Evolutionary conservation across 2,329 filamentous ascomycete species (phyloP), one percentile per base, ranked within the genome.

Genomic region (Penicillium brevicompactum): DNA sequence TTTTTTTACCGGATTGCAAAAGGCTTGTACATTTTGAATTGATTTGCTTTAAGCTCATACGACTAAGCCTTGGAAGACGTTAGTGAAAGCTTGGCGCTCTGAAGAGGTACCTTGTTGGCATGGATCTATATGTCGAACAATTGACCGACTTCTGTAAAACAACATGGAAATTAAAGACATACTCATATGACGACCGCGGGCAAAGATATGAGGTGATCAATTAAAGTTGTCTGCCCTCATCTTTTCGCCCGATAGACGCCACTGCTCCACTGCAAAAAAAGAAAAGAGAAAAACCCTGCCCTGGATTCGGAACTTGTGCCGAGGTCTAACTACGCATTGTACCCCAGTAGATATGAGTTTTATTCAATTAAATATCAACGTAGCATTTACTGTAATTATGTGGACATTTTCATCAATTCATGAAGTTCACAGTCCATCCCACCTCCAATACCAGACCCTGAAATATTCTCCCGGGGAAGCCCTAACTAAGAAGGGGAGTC

Each of bases 11-110:
- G 60, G 52, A 61, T 18, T 56, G 46, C 46, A 55, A 65, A 63
- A 60, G 51, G 58, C 43, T 55, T 63, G 63, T 65, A 65, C 42
- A 64, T 56, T 48, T 54, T 42, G 11, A 30, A 34, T 46, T 47
- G 46, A 37, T 24, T 11, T 51, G 41, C 31, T 52, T 38, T 51
- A 31, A 10, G 13, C 21, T 41, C 32, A 8, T 8, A 41, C 8
- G n/a, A n/a, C 38, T 41, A 46, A 22, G 24, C 24, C 24, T 27
- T 27, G 24, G 24, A 27, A 37, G 16, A 31, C 10, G n/a, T 9
- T 41, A 41, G 38, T 41, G n/a, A 31, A 45, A 45, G 43, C 42
- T 44, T 44, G 42, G 43, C 43, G 16, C 18, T 18, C 18, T 27
- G 24, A 7, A 32, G 1, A 11, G n/a, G 38, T 18, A 41, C 38